A percentile compares a stretch with the other conserved stretches of the same genome.
Evolutionary conservation across 2,329 filamentous ascomycete species (phyloP).

Genomic region (Colletotrichum musicola): DNA sequence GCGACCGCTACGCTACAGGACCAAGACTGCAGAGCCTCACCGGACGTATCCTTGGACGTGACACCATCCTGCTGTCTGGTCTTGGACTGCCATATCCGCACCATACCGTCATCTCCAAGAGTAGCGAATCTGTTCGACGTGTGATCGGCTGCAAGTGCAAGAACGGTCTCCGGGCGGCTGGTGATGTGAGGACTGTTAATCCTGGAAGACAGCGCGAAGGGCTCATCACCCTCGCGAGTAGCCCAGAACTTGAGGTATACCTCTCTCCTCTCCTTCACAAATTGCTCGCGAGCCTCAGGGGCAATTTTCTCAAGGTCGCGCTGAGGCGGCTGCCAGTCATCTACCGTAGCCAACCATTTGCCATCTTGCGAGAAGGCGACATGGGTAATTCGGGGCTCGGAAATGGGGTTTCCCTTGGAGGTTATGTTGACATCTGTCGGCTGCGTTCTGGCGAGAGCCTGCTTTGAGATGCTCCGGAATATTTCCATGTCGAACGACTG

Average conservation of each 20-base stretch:
- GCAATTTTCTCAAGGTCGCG: constrained; percentile 70
- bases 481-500: constrained; percentile 90
- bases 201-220: constrained; percentile 83
- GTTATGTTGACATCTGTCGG: constrained; percentile 84
- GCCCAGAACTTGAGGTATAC: constrained; percentile 93
- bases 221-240: constrained; percentile 66
- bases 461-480: constrained; percentile 83
- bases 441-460: constrained; percentile 90
- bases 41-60: constrained; percentile 68
- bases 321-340: constrained; percentile 85
- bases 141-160: constrained; percentile 81
- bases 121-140: constrained; percentile 81
- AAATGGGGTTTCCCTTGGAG: constrained; percentile 77
- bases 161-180: constrained; percentile 67
- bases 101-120: constrained; percentile 81
- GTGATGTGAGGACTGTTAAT: constrained; percentile 85
- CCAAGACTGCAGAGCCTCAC: constrained; percentile 79
- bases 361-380: constrained; percentile 85
- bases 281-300: constrained; percentile 55
- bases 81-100: constrained; percentile 86
- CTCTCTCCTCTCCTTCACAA: constrained; percentile 71
- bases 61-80: constrained; percentile 77
- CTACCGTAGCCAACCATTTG: constrained; percentile 89
- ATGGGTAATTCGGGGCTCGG: constrained; percentile 82
- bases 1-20: constrained; percentile 63